Evolutionary conservation across 2,329 filamentous ascomycete genomes (phyloP), one percentile per base, ranked within the genome.

Genomic region (Ophiostoma perfectum): DNA sequence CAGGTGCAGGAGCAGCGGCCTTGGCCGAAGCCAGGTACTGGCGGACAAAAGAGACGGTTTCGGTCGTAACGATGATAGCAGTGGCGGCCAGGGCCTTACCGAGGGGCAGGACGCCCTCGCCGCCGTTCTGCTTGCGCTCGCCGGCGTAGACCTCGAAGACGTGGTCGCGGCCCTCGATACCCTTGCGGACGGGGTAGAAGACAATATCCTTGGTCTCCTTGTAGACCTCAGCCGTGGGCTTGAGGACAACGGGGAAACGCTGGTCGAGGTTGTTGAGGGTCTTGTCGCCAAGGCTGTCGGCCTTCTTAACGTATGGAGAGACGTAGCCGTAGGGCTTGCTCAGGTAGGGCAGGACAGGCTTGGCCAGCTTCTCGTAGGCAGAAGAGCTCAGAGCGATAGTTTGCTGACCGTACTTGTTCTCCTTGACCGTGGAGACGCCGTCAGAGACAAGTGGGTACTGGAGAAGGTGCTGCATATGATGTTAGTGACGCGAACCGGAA

Each of bases 391-490:
- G 80, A 74, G 90, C 84, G 76, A 97, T 81, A 60, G 92, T 93
- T 80, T 89, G 93, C 78, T 92, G 89, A 76, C 91, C 93, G 76
- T 91, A 89, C 66, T 91, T 89, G 80, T 94, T 92, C 76, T 86
- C 82, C 80, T 93, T 91, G 63, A 64, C 63, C 41, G 87, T 88
- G 70, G 86, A 81, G 79, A 97, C 87, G 75, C 88, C 82, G 78
- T 96, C 92, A 76, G 86, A 87, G 76, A 97, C 86, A 73, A 96
- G 80, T 55, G 94, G 94, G 80, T 96, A 97, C 73, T 89, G 89
- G 74, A 88, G 84, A 72, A 97, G 84, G 77, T 97, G 93, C 92
- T 96, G 74, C 83, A 18, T 11, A 18, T 4, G 49, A 36, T 18
- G 67, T 67, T 47, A 70, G 67, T 16, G n/a, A 14, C 39, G 27